A percentile compares a stretch with the other conserved stretches of the same genome.
phyloP scores from a whole-genome alignment of 2,329 filamentous ascomycete species.

The Scytalidium lignicola region DNA sequence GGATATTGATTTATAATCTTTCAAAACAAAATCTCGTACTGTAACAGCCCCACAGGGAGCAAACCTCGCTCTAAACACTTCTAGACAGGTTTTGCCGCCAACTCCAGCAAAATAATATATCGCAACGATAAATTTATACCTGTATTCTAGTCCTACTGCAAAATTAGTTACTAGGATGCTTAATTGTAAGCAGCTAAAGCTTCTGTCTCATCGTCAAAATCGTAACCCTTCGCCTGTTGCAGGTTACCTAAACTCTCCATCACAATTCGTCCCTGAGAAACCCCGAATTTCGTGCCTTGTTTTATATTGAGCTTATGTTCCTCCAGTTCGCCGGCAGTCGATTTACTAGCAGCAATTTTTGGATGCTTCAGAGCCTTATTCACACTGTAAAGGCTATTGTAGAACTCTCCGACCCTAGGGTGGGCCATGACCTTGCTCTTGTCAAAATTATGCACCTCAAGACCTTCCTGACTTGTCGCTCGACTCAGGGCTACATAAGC shows the following conservation, averaged over 20 bases:
- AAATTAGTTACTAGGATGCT: constrained; percentile 13
- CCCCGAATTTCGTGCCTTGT: neutral
- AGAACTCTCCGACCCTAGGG: constrained; percentile 78
- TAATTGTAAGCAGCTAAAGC: constrained; percentile 41
- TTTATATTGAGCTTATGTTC: neutral
- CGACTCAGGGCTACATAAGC: constrained; percentile 95
- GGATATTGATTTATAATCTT: neutral
- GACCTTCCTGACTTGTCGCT: constrained; percentile 78
- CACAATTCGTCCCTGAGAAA: constrained; percentile 14
- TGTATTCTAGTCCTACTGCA: neutral
- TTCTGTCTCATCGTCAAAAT: constrained; percentile 42
- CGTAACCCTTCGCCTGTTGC: constrained; percentile 1
- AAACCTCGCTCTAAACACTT: neutral
- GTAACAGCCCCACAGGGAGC: neutral
- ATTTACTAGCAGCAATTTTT: constrained; percentile 15
- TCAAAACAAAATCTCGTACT: too few relatives aligned
- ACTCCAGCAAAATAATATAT: neutral
- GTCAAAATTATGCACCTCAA: constrained; percentile 87
- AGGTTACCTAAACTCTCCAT: constrained; percentile 18
- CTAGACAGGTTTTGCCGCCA: neutral
- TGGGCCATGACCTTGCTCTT: constrained; percentile 92
- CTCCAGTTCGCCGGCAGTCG: neutral
- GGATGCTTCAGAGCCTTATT: constrained; percentile 42
- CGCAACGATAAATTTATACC: neutral
- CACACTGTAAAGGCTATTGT: constrained; percentile 72